A percentile compares a stretch with the other conserved stretches of the same genome.
These are phyloP conservation scores for Panicum virgatum DNA, from an alignment of 202 grass and related monocot species.

Conservation along the genomic window DNA sequence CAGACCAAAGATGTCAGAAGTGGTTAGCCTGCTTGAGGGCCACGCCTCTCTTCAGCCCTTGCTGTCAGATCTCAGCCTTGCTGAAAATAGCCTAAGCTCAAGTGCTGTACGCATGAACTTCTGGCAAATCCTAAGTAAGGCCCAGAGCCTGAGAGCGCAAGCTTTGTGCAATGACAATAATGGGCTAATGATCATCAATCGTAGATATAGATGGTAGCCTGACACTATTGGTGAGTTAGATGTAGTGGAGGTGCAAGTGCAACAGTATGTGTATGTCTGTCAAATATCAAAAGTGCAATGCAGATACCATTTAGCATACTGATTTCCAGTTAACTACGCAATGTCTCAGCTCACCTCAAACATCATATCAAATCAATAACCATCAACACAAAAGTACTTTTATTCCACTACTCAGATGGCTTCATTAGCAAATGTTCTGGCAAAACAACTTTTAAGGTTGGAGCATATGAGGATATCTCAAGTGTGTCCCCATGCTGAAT, in stretches of 20 bases:
- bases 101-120: slow-evolving; percentile 58
- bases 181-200: slow-evolving; percentile 27
- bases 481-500: slow-evolving; percentile 78
- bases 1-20: slow-evolving; percentile 77
- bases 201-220: slow-evolving; percentile 36
- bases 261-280: neutral
- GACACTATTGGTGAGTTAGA: slow-evolving; percentile 33
- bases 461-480: slow-evolving; percentile 71
- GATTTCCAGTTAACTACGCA: neutral
- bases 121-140: slow-evolving; percentile 60
- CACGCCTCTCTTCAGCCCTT: slow-evolving; percentile 56
- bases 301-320: neutral
- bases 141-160: slow-evolving; percentile 47
- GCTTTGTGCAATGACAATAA: slow-evolving; percentile 32
- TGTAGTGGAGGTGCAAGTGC: neutral
- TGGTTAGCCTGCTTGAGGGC: slow-evolving; percentile 84
- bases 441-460: slow-evolving; percentile 79
- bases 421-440: slow-evolving; percentile 52
- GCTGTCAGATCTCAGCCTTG: slow-evolving; percentile 50
- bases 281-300: slow-evolving; percentile 22
- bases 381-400: slow-evolving; percentile 6
- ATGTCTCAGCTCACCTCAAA: slow-evolving; percentile 18
- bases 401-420: slow-evolving; percentile 39
- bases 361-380: slow-evolving; percentile 31
- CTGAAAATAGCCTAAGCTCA: slow-evolving; percentile 43